Evolutionary conservation across 352 stramenopile genomes (phyloP), one percentile per base, ranked within the genome.

Genomic region (Globisporangium canariense): DNA sequence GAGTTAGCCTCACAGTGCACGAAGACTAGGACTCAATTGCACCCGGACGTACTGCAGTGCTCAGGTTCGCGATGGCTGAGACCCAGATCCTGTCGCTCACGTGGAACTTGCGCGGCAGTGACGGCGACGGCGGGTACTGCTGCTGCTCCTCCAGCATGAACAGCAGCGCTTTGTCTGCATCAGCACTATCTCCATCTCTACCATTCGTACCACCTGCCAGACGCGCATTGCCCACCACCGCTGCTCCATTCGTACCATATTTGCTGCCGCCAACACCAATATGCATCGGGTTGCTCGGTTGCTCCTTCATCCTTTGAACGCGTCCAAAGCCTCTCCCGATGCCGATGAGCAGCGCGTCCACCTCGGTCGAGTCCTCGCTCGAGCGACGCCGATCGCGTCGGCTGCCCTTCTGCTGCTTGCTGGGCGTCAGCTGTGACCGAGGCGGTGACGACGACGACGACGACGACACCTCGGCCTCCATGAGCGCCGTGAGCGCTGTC

Each of bases 41-140:
- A 28, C 1, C 25, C 25, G 25, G 1, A 75, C 80, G 30, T 75
- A 91, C 81, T 28, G 82, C 82, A 18, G 85, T 89, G 66, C 85
- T 93, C 57, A 93, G 80, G 66, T 93, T 93, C 20, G 83, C 85
- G n/a, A 91, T 75, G 10, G 84, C 80, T 18, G 84, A 93, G 13
- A 93, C 84, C 45, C 88, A 58, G 49, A 86, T 67, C 60, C 73
- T 66, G 55, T 81, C 68, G 67, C 73, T 83, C 7, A 83, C 63
- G 30, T 61, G 51, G n/a, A 60, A 67, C 8, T 11, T 56, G n/a
- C 40, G 54, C 54, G 56, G 49, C 25, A 1, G 25, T 1, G 25
- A 28, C 1, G 25, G 2, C 2, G 25, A 28, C 10, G 36, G 11
- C 6, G 38, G 11, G 1, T 38, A 18, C n/a, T 54, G 25, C 34